Base-by-base conservation (phyloP, 495 filamentous ascomycete genomes). In the Xylaria intraflava region DNA sequence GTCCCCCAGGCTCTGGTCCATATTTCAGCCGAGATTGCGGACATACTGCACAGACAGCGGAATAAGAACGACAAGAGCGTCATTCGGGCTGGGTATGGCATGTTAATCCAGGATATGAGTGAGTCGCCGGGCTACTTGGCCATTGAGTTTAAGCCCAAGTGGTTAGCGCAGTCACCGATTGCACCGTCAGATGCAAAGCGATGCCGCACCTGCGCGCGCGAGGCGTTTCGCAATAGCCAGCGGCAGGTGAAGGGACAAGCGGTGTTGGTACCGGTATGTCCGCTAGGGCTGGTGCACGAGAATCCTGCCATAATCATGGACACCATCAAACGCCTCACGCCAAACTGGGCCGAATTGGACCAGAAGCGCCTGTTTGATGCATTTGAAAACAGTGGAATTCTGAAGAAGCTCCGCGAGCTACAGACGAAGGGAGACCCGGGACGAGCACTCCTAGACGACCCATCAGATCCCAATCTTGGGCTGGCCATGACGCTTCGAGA, bases 161-260 rank as follows among this genome's bases (percentile, higher is more conserved):
- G 35, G 35, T 11, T 38, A 2, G 35, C 35, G 14, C 91, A 92
- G 57, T 93, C 88, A 0, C 89, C 87, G 1, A 82, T 81, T 22
- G 91, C 91, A 0, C 90, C 90, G 1, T 6, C 59, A 0, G 58
- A 69, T 5, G 78, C 87, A 14, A 77, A 63, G 19, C 76, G 90
- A 22, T 98, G 93, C 68, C 84, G 93, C 5, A 95, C 87, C 1
- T 98, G 93, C 66, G 93, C 93, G 2, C 65, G 89, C 17, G 72
- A 83, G 38, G 83, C 84, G 7, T 76, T 78, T 70, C 80, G 79
- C 51, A 74, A 75, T 24, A 61, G 45, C 33, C 55, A 63, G 33
- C 47, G 63, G 35, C 55, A 58, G 35, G 54, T 55, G 14, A 59
- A 59, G 19, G 61, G 64, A 6, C 19, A 54, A 26, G 46, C 51